A percentile compares a stretch with the other conserved stretches of the same genome.
Conservation (phyloP, 495 filamentous ascomycete species). For the Aspergillus steynii region DNA sequence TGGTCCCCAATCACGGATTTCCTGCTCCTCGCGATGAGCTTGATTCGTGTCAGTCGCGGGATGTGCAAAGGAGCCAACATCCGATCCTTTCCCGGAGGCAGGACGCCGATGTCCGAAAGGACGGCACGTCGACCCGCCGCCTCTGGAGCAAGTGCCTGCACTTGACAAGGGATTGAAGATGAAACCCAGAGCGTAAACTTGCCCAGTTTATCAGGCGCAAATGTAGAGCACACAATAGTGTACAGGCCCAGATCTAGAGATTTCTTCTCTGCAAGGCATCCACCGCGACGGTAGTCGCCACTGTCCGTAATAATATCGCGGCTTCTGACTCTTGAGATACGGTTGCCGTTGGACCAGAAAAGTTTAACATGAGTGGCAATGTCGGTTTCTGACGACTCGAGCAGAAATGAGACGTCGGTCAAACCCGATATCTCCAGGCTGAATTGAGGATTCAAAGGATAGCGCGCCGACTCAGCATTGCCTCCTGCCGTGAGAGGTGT, state of each 20-base stretch:
- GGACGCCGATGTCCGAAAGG: conserved; percentile 47
- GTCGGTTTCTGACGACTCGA: conserved; percentile 68
- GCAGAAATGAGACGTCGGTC: conserved; percentile 65
- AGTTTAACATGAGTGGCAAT: conserved; percentile 82
- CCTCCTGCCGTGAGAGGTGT: conserved; percentile 79
- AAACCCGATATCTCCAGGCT: conserved; percentile 55
- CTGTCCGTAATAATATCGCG: conserved; percentile 78
- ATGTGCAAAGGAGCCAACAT: conserved; percentile 54
- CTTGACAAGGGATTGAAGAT: conserved; percentile 51
- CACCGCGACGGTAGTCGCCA: conserved; percentile 80
- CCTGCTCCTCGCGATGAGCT: conserved; percentile 50
- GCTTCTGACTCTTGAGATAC: conserved; percentile 64
- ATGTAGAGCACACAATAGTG: conserved; percentile 85
- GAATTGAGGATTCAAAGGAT: conserved; percentile 85
- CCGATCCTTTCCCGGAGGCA: conserved; percentile 50
- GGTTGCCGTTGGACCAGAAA: conserved; percentile 71
- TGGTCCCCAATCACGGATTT: conserved; percentile 37
- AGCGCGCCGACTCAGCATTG: conserved; percentile 70
- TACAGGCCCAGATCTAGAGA: conserved; percentile 68
- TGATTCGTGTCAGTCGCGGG: conserved; percentile 57
- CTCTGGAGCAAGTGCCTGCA: conserved; percentile 61
- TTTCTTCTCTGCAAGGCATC: conserved; percentile 63
- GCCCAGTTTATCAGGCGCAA: conserved; percentile 72
- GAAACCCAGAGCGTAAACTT: conserved; percentile 74
- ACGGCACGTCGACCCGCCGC: conserved; percentile 67